phyloP scores from a whole-genome alignment of 495 filamentous ascomycete species.

The Penicillium robsamsonii region DNA sequence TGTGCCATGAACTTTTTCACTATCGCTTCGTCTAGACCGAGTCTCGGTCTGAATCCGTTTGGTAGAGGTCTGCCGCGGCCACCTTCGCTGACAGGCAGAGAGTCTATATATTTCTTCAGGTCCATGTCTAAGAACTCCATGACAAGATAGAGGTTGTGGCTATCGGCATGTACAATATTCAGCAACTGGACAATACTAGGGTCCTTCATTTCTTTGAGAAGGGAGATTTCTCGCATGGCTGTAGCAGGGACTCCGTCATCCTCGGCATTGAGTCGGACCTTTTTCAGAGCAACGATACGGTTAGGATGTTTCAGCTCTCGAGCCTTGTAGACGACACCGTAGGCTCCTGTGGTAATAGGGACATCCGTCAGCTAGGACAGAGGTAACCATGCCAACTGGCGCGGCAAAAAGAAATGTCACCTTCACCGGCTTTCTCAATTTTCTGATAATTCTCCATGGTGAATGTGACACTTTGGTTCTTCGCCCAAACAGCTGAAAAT shows the following conservation, averaged over 20 bases:
- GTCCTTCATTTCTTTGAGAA: conserved; percentile 95
- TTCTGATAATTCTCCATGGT: neutral
- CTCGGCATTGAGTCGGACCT: conserved; percentile 94
- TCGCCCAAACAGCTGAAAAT: too few species aligned
- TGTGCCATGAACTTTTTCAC: conserved; percentile 98
- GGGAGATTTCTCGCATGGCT: conserved; percentile 91
- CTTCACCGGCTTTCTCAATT: neutral
- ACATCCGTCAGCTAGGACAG: conserved; percentile 13
- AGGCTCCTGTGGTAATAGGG: conserved; percentile 60
- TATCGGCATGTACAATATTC: conserved; percentile 95
- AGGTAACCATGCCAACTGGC: neutral
- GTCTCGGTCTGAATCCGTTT: conserved; percentile 65
- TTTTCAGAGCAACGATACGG: conserved; percentile 92
- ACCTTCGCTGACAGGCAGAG: conserved; percentile 83
- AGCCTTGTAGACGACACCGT: conserved; percentile 91
- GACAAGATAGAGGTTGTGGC: conserved; percentile 92
- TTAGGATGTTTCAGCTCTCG: conserved; percentile 72
- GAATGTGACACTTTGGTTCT: too few species aligned
- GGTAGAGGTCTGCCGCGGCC: conserved; percentile 87
- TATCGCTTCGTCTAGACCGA: conserved; percentile 85
- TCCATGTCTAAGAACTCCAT: conserved; percentile 93
- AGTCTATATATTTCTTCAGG: conserved; percentile 98
- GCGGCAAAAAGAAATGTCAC: neutral
- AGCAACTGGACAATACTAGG: conserved; percentile 87
- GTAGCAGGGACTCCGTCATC: conserved; percentile 90